Percentiles rank a stretch among this genome's conserved stretches.
Evolutionary conservation across 331 rosid species (phyloP).

Genomic region (Ulmus americana): DNA sequence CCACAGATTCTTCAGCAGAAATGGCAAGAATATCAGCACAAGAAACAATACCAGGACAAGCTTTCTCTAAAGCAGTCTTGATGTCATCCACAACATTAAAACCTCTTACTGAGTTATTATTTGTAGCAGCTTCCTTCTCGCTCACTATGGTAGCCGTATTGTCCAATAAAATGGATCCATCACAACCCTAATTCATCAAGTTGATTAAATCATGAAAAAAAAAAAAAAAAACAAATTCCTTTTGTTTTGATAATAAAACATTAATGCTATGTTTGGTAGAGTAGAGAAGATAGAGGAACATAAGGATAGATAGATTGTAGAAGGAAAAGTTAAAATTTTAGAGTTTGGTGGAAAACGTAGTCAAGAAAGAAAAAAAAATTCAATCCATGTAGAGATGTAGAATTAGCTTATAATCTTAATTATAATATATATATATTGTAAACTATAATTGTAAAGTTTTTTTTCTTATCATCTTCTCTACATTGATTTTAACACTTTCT

Average conservation of each 20-base stretch:
- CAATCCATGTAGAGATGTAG: too few species aligned
- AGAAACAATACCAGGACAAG: conserved; percentile 43
- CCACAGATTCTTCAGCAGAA: not conserved
- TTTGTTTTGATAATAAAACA: too few species aligned
- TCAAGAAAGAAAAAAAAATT: too few species aligned
- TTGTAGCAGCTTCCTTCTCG: conserved; percentile 31
- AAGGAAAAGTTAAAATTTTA: too few species aligned
- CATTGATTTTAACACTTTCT: too few species aligned
- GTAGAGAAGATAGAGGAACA: not conserved
- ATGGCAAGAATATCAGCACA: conserved; percentile 55
- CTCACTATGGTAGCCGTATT: conserved; percentile 37
- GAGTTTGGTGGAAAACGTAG: too few species aligned
- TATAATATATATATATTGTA: too few species aligned
- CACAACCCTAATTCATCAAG: conserved; percentile 42
- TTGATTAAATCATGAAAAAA: not conserved
- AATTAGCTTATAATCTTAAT: too few species aligned
- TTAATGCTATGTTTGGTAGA: not conserved
- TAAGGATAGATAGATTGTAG: not conserved
- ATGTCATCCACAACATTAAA: conserved; percentile 41
- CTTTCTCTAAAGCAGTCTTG: conserved; percentile 35
- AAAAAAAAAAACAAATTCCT: not conserved
- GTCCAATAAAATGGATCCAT: conserved; percentile 50
- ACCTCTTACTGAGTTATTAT: conserved; percentile 45
- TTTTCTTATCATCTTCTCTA: too few species aligned
- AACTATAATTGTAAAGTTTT: too few species aligned